phyloP scores from a whole-genome alignment of 306 rosid genomes.

The Potentilla sterilis region DNA sequence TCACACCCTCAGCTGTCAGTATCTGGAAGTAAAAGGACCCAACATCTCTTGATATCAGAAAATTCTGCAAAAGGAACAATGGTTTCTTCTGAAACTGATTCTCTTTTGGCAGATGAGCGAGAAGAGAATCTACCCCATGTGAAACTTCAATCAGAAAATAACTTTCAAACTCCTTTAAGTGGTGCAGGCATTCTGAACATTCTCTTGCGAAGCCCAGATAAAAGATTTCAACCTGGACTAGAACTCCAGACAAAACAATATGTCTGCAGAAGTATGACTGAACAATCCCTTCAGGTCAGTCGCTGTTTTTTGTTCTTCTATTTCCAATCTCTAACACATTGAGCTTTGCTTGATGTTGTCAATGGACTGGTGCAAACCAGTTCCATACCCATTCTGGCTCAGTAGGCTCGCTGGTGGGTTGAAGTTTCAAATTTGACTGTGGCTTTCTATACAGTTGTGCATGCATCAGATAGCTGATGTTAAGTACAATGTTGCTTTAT shows the following conservation, averaged over 20 bases:
- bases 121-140: constrained; percentile 17
- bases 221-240: constrained; percentile 22
- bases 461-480: background rate
- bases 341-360: background rate
- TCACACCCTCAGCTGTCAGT: constrained; percentile 37
- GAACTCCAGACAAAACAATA: constrained; percentile 14
- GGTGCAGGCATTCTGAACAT: constrained; percentile 27
- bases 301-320: background rate
- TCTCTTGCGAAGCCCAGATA: constrained; percentile 30
- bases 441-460: background rate
- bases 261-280: constrained; percentile 17
- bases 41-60: constrained; percentile 28
- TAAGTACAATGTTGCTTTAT: constrained; percentile 5
- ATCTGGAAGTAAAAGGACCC: constrained; percentile 32
- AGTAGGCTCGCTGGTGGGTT: constrained; percentile 5
- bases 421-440: constrained; percentile 7
- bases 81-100: constrained; percentile 23
- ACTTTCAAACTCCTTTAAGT: constrained; percentile 25
- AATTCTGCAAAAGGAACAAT: constrained; percentile 14
- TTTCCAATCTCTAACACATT: background rate
- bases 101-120: constrained; percentile 19
- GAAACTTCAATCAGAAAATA: constrained; percentile 32
- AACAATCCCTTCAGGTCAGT: constrained; percentile 20
- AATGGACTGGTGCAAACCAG: background rate
- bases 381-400: background rate